Percentiles rank a stretch among this genome's conserved stretches.
These are phyloP conservation scores for Sordariomycetes sp. DNA, from an alignment of 2,329 filamentous ascomycete species.

Conservation along the genomic window DNA sequence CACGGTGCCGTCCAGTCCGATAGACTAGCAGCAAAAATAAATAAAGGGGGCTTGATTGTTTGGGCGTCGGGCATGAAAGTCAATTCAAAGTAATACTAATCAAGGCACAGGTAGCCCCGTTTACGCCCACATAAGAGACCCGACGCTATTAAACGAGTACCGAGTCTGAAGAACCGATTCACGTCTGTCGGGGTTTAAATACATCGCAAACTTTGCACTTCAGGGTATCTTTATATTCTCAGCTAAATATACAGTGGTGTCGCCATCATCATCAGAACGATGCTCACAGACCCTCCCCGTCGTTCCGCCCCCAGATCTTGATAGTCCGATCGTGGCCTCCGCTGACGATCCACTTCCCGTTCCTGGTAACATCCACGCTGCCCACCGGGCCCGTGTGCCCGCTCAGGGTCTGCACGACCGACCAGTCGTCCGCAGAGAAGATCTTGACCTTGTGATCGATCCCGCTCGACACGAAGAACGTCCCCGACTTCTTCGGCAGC, in stretches of 20 bases:
- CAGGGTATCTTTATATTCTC: background rate
- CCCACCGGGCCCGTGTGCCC: conserved; percentile 90
- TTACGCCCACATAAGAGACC: too few relatives aligned
- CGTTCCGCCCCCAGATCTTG: conserved; percentile 90
- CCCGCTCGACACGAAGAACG: conserved; percentile 81
- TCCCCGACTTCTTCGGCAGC: conserved; percentile 74
- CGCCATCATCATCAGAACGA: background rate
- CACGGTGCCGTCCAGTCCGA: too few relatives aligned
- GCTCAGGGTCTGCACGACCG: conserved; percentile 72
- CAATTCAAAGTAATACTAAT: too few relatives aligned
- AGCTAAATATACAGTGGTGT: background rate
- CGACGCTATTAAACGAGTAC: too few relatives aligned
- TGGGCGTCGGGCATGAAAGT: too few relatives aligned
- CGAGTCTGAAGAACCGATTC: too few relatives aligned
- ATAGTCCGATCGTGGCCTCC: conserved; percentile 90
- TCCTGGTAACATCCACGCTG: conserved; percentile 76
- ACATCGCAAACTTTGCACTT: too few relatives aligned
- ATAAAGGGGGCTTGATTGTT: too few relatives aligned
- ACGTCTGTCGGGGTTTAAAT: too few relatives aligned
- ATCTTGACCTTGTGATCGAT: conserved; percentile 95
- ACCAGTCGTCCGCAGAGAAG: conserved; percentile 95
- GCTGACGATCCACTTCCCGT: conserved; percentile 88
- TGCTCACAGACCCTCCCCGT: conserved; percentile 42
- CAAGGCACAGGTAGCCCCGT: too few relatives aligned
- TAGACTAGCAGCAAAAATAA: too few relatives aligned